A percentile compares a stretch with the other conserved stretches of the same genome.
Evolutionary conservation across 257 asterid genomes (phyloP).

Genomic region (Nicotiana knightiana): DNA sequence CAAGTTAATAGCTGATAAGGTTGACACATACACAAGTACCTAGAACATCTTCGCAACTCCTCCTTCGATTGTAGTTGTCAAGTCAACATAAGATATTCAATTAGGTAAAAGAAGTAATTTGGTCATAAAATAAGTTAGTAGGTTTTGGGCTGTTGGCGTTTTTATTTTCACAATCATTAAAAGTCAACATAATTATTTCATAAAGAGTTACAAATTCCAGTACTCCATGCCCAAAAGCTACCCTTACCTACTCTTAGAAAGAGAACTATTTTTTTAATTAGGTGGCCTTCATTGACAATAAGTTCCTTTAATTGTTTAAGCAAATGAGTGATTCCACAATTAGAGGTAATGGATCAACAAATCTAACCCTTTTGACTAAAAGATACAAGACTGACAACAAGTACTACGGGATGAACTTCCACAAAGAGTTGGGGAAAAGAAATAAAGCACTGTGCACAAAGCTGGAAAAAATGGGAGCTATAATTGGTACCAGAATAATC

Average conservation of each 20-base stretch:
- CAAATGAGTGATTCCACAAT: not conserved
- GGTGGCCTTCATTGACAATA: not conserved
- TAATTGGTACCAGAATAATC: not conserved
- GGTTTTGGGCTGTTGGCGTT: not conserved
- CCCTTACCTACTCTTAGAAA: not conserved
- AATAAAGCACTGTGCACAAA: not conserved
- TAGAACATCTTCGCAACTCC: not conserved
- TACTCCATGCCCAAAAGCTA: not conserved
- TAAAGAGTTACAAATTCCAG: not conserved
- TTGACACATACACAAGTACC: not conserved
- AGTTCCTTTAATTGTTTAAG: not conserved
- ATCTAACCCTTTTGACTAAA: not conserved
- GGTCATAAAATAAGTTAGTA: not conserved
- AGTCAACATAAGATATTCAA: not conserved
- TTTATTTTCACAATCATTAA: not conserved
- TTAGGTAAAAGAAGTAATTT: not conserved
- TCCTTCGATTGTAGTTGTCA: not conserved
- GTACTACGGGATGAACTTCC: not conserved
- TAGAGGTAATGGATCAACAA: not conserved
- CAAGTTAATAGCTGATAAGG: not conserved
- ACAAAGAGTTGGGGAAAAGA: not conserved
- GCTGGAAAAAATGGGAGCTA: not conserved
- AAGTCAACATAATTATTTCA: not conserved
- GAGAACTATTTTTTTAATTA: not conserved
- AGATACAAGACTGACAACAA: not conserved